A percentile compares a stretch with the other conserved stretches of the same genome.
phyloP scores from a whole-genome alignment of 108 stramenopile genomes.

The Stephanodiscus triporus region DNA sequence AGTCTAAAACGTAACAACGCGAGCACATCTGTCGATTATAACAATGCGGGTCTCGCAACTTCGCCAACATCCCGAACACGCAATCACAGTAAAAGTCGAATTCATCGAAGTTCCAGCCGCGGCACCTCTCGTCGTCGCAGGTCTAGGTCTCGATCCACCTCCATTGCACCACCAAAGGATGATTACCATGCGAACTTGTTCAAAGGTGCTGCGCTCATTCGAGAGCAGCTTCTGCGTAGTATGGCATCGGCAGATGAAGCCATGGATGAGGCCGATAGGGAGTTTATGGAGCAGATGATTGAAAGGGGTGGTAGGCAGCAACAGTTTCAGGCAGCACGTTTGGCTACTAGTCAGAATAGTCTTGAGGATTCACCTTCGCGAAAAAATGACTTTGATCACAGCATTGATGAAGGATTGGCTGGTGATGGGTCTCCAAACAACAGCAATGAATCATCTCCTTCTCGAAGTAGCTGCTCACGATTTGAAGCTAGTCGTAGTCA shows the following conservation, averaged over 20 bases:
- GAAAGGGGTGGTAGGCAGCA: slow-evolving; percentile 1
- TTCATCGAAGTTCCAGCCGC: slow-evolving; percentile 16
- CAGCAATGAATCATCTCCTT: slow-evolving; percentile 14
- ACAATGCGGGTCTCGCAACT: not conserved
- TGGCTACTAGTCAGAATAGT: not conserved
- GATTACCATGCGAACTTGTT: slow-evolving; percentile 35
- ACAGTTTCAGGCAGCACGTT: not conserved
- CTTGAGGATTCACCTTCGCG: not conserved
- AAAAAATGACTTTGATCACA: slow-evolving; percentile 35
- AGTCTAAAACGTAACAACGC: slow-evolving; percentile 4
- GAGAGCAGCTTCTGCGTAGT: slow-evolving; percentile 36
- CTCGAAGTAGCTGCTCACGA: slow-evolving; percentile 4
- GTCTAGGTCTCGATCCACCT: slow-evolving; percentile 18
- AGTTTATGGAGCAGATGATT: slow-evolving; percentile 23
- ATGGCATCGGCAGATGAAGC: slow-evolving; percentile 40
- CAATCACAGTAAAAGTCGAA: slow-evolving; percentile 17
- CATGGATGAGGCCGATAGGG: slow-evolving; percentile 32
- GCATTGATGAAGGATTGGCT: not conserved
- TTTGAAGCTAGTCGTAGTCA: slow-evolving; percentile 6
- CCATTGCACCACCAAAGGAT: slow-evolving; percentile 19
- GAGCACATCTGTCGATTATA: not conserved
- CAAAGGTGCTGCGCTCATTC: slow-evolving; percentile 46
- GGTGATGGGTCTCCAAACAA: not conserved
- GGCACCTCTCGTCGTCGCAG: slow-evolving; percentile 18
- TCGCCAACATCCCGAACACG: not conserved